Conservation (phyloP, 2,329 filamentous ascomycete species). For the Aspergillus tubingensis region DNA sequence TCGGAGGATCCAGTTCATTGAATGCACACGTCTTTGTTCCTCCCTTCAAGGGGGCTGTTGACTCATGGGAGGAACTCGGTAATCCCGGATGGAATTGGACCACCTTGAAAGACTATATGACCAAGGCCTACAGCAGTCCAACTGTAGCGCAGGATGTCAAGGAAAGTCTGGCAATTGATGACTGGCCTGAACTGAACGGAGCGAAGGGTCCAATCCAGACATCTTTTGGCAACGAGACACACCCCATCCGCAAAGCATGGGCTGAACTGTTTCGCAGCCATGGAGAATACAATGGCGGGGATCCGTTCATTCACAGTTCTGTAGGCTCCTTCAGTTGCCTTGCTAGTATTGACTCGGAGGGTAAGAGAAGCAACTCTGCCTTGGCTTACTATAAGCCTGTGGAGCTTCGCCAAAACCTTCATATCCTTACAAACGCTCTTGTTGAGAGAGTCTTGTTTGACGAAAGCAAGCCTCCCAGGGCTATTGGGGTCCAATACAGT, state of each 20-base stretch:
- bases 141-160: slow-evolving; percentile 4
- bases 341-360: slow-evolving; percentile 6
- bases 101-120: slow-evolving; percentile 5
- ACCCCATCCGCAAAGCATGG: slow-evolving; percentile 9
- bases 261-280: slow-evolving; percentile 8
- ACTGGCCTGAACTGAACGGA: slow-evolving; percentile 6
- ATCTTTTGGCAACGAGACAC: slow-evolving; percentile 4
- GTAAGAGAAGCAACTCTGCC: slow-evolving; percentile 6
- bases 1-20: slow-evolving; percentile 12
- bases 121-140: slow-evolving; percentile 6
- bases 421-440: slow-evolving; percentile 6
- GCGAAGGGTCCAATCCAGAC: slow-evolving; percentile 10
- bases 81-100: slow-evolving; percentile 10
- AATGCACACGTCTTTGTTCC: slow-evolving; percentile 15
- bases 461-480: slow-evolving; percentile 6
- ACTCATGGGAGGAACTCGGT: slow-evolving; percentile 9
- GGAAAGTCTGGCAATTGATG: slow-evolving; percentile 8
- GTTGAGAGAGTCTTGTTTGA: slow-evolving; percentile 7
- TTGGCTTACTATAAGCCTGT: slow-evolving; percentile 9
- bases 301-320: slow-evolving; percentile 7
- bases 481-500: slow-evolving; percentile 6
- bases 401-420: slow-evolving; percentile 7
- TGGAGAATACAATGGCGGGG: slow-evolving; percentile 5
- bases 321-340: slow-evolving; percentile 11
- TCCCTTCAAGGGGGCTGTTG: slow-evolving; percentile 8